Percentiles rank a stretch among this genome's conserved stretches.
Evolutionary conservation across 2,329 filamentous ascomycete species (phyloP).

Genomic region (Grosmannia huntii): DNA sequence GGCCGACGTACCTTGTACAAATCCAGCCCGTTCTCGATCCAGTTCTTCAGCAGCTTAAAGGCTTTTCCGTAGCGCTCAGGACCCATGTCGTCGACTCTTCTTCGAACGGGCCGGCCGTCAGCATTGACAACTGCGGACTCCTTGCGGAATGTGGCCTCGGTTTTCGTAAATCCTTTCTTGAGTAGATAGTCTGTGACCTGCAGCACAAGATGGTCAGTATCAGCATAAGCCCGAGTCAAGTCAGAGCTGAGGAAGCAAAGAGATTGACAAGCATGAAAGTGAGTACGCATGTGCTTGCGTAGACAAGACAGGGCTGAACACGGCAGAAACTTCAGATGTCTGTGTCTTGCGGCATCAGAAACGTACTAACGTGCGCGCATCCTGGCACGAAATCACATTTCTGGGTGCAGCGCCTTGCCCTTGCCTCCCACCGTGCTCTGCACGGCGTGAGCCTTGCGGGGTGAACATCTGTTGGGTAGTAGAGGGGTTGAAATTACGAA

Average conservation of each 20-base stretch:
- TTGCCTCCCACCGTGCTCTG: background rate
- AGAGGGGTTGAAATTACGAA: background rate
- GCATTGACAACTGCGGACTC: conserved; percentile 77
- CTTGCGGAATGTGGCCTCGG: conserved; percentile 82
- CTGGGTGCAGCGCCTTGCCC: background rate
- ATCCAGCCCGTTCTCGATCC: conserved; percentile 85
- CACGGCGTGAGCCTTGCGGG: background rate
- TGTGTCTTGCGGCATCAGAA: background rate
- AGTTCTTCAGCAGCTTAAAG: conserved; percentile 61
- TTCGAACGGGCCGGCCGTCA: conserved; percentile 63
- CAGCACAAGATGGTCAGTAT: background rate
- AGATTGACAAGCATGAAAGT: background rate
- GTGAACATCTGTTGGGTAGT: background rate
- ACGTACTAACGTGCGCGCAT: background rate
- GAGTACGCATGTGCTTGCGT: background rate
- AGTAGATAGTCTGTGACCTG: conserved; percentile 84
- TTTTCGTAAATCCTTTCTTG: conserved; percentile 88
- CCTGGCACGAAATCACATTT: background rate
- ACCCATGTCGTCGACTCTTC: conserved; percentile 52
- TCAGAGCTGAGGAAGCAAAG: background rate
- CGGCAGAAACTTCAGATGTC: background rate
- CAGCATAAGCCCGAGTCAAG: background rate
- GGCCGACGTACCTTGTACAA: conserved; percentile 63
- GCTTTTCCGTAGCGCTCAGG: conserved; percentile 67
- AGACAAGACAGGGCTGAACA: background rate